Evolutionary conservation across 495 filamentous ascomycete species (phyloP).

Genomic region (Penicillium verhagenii): DNA sequence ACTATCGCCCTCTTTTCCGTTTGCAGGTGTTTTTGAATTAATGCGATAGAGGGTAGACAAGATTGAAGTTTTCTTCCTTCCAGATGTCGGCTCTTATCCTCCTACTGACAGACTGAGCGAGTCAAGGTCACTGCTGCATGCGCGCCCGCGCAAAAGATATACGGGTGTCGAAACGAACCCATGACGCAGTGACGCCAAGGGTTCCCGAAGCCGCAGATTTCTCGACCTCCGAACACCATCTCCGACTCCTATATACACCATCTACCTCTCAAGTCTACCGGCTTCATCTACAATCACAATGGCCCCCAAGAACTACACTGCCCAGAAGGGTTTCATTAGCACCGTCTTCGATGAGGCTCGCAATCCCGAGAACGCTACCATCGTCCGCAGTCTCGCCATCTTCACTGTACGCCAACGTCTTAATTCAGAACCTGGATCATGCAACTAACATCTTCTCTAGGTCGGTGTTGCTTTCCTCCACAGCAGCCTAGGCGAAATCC

Average conservation of each 20-base stretch:
- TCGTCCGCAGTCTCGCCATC: conserved; percentile 68
- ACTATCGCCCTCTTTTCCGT: not conserved
- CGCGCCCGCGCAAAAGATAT: conserved; percentile 32
- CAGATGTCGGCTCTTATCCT: not conserved
- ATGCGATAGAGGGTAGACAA: not conserved
- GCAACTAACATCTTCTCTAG: conserved; percentile 34
- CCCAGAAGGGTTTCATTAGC: conserved; percentile 50
- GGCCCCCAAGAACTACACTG: conserved; percentile 43
- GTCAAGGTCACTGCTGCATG: conserved; percentile 10
- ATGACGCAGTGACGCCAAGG: conserved; percentile 43
- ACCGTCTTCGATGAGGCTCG: conserved; percentile 62
- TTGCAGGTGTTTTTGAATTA: not conserved
- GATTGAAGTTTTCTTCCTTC: too few relatives aligned
- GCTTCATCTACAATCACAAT: conserved; percentile 24
- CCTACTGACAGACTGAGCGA: not conserved
- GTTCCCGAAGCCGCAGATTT: conserved; percentile 41
- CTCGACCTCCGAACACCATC: conserved; percentile 28
- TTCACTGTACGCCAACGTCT: conserved; percentile 62
- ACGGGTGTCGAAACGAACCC: conserved; percentile 37
- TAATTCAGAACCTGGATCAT: not conserved
- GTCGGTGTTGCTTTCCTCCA: conserved; percentile 71
- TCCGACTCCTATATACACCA: conserved; percentile 8
- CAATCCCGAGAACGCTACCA: conserved; percentile 69
- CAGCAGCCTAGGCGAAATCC: conserved; percentile 70
- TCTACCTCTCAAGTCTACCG: conserved; percentile 1